Base-by-base conservation (phyloP, 345 rosid species). In the Citrus cavaleriei region DNA sequence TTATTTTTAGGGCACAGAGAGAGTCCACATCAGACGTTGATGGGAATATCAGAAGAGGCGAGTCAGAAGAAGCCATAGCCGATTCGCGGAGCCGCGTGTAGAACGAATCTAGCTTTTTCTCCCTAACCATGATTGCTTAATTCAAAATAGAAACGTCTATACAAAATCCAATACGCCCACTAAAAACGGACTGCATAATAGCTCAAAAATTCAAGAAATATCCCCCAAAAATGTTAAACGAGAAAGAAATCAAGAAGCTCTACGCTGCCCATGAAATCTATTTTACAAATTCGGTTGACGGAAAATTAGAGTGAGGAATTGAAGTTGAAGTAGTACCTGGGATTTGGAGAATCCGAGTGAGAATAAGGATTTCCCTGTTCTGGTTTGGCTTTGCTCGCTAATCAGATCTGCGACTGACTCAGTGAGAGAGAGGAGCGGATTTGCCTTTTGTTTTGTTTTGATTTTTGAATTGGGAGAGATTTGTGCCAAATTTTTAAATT, bases 1-100 rank as follows among this genome's bases (percentile, higher is more conserved):
- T 87, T 63, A 93, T 86, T 86, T 94, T 94, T 72, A 96, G 94
- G 22, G 99, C 90, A 74, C 98, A 94, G 4, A 96, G 85, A 4
- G 98, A 96, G 72, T 96, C 98, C 12, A 86, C 99, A 76, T 94
- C 99, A 13, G 95, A 96, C 4, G 98, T 89, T 2, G 98, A 96
- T 9, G 99, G 98, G 82, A 96, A 94, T 59, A 96, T 91, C 72
- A 93, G 88, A 58, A 96, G 89, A 3, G 98, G 98, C 37, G 94
- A 81, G 55, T 85, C 79, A 32, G 91, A 82, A 1, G 91, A 89
- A 66, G 88, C 85, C 67, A 82, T 59, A 2, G 89, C 93, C 2
- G 98, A 94, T 77, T 90, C 95, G 2, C 94, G 91, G 32, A 96
- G 97, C 68, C 87, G 90, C 3, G 85, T 27, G 65, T 94, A 96